Evolutionary conservation across 2,329 filamentous ascomycete species (phyloP).

Genomic region (Camptophora hylomeconis): DNA sequence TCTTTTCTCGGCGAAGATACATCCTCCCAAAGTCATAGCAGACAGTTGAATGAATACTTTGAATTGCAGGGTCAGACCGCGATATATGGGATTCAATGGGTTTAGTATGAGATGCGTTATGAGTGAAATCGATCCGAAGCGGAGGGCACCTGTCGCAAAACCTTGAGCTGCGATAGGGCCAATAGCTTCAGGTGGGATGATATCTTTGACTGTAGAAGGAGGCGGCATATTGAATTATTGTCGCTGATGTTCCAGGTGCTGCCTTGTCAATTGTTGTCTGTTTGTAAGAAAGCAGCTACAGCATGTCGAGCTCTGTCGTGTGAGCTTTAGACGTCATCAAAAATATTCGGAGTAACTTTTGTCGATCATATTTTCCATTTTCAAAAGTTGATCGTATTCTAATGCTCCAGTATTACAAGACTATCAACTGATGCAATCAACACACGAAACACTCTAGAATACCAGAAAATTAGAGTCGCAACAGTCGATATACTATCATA

Average conservation of each 20-base stretch:
- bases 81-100: conserved; percentile 30
- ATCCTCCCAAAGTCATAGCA: conserved; percentile 35
- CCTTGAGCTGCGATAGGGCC: conserved; percentile 28
- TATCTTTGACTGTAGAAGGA: conserved; percentile 25
- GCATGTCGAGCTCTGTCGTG: too few species aligned
- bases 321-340: too few species aligned
- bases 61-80: conserved; percentile 35
- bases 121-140: conserved; percentile 34
- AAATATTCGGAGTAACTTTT: too few species aligned
- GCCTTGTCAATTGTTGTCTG: conserved; percentile 1
- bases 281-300: too few species aligned
- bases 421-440: too few species aligned
- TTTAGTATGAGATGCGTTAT: conserved; percentile 32
- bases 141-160: conserved; percentile 30
- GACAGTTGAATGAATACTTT: conserved; percentile 37
- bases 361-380: too few species aligned
- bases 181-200: conserved; percentile 29
- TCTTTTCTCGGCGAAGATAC: conserved; percentile 34
- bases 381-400: too few species aligned
- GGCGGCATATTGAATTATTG: conserved; percentile 24
- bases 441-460: too few species aligned
- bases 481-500: too few species aligned
- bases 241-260: conserved; percentile 1
- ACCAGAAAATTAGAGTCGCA: too few species aligned
- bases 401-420: too few species aligned